Evolutionary conservation across 345 rosid species (phyloP), one percentile per base, ranked within the genome.

Genomic region (Pistacia integerrima): DNA sequence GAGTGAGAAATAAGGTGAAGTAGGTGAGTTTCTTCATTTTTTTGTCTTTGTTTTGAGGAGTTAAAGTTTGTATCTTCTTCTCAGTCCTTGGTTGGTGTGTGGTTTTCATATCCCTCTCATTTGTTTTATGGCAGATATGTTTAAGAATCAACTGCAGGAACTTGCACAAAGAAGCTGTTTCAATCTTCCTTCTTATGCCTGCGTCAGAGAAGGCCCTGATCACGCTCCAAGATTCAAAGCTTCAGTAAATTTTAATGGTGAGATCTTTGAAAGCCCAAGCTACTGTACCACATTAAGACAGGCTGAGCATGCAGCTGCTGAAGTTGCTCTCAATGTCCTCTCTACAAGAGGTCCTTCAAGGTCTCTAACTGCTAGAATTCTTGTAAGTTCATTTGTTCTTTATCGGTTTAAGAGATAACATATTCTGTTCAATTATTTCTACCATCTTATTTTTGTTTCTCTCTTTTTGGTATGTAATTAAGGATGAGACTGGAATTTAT

Each of bases 141-240:
- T 82, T 36, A 91, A 89, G 88, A 91, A 89, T 73, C 96, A 91
- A 79, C 83, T 89, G 52, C 93, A 91, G 71, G 93, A 89, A 80
- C 86, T 91, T 9, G 96, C 96, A 78, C 96, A 91, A 51, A 87
- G 93, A 84, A 91, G 96, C 76, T 91, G 96, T 81, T 91, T 91
- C 66, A 89, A 77, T 48, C 93, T 89, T n/a, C 96, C 96, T 68
- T 83, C 90, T 25, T 91, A 91, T 85, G 82, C 88, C 44, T 88
- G 91, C 70, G 74, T 81, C 77, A 88, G 93, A 83, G 88, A 87
- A 88, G 93, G 96, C 56, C 96, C 92, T 33, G 93, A 91, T 85
- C 93, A 89, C 84, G 96, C 92, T 7, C 96, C 96, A 16, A 87
- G 96, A 73, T 91, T 91, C 79, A 91, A 86, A 88, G 92, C 96